Base-by-base conservation (phyloP, 805 yeast species). In the Pichia manshurica region DNA sequence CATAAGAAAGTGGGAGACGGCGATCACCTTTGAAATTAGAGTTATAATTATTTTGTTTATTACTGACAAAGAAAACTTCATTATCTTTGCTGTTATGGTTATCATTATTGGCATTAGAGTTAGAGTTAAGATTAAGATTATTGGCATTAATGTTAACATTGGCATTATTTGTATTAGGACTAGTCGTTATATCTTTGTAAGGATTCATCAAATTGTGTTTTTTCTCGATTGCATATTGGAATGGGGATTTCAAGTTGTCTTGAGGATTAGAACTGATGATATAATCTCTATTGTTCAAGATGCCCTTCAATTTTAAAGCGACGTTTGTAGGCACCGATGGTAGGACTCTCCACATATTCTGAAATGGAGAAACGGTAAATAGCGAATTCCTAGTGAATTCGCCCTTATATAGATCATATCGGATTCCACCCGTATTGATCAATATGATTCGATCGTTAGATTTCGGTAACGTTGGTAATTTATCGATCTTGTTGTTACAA, bases 331-430 rank as follows among this genome's bases (percentile, higher is more conserved):
- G 87, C 2, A 90, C 63, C 5, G 73, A 68, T 1, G 73, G 68
- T 13, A 90, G 63, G 43, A 74, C 78, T 29, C 72, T 76, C 97
- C 97, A 91, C 36, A 74, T 74, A 59, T 89, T 88, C 45, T 78
- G 72, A 65, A 88, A 90, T 0, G 98, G 97, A 0, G 95, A 81
- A 0, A 91, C 86, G 39, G 84, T 86, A 60, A 73, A 91, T 55
- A 84, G 84, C 0, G 91, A 73, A 62, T 89, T 95, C 39, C 69
- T 68, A 0, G 96, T 89, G 61, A 83, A 90, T 1, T 84, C 81
- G 0, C 97, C 98, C 60, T 81, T 77, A 67, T 84, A 84, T 40
- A 90, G 66, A 64, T 90, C 96, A 60, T 87, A 91, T 46, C 97
- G 75, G 3, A 90, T 76, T 4, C 96, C 83, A 1, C 97, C 97